Evolutionary conservation across 805 yeast species (phyloP), one percentile per base, ranked within the genome.

Genomic region (Isabelozyma heimii): DNA sequence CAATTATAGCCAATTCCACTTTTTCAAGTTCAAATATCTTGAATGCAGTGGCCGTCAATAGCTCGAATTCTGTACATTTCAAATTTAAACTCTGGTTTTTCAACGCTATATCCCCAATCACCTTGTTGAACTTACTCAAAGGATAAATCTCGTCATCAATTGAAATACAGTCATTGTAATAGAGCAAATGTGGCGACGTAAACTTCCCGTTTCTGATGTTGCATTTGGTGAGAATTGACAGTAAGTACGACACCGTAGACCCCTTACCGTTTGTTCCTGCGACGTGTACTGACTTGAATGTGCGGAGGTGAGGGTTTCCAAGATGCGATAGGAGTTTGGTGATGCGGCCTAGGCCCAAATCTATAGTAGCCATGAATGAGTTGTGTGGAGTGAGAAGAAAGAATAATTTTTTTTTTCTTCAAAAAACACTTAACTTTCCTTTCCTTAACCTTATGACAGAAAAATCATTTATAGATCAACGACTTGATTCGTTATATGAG

Each of bases 201-300:
- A 91, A 92, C 52, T 85, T 80, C 0, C 98, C 98, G 46, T 83
- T 81, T 26, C 66, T 61, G 39, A 80, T 66, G 1, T 69, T 71
- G 17, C 81, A 73, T 12, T 65, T 62, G 16, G 80, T 74, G 24
- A 91, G 65, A 2, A 85, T 73, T 14, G 90, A 82, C 3, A 90
- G 76, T 8, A 94, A 50, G 62, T 91, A 91, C 0, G 97, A 84
- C 50, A 96, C 83, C 0, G 91, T 88, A 0, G 97, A 91, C 0
- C 99, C 99, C 61, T 92, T 92, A 0, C 99, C 99, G 62, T 92
- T 92, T 8, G 99, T 92, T 0, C 99, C 99, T 0, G 97, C 97
- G 4, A 94, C 79, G 61, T 94, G 99, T n/a, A 94, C 72, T 0
- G 90, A 83, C 52, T 81, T 80, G 59, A 82, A 82, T 4, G 69